Percentiles rank a stretch among this genome's conserved stretches.
These are phyloP conservation scores for Hypomontagnella submonticulosa DNA, from an alignment of 495 filamentous ascomycete species.

Conservation along the genomic window DNA sequence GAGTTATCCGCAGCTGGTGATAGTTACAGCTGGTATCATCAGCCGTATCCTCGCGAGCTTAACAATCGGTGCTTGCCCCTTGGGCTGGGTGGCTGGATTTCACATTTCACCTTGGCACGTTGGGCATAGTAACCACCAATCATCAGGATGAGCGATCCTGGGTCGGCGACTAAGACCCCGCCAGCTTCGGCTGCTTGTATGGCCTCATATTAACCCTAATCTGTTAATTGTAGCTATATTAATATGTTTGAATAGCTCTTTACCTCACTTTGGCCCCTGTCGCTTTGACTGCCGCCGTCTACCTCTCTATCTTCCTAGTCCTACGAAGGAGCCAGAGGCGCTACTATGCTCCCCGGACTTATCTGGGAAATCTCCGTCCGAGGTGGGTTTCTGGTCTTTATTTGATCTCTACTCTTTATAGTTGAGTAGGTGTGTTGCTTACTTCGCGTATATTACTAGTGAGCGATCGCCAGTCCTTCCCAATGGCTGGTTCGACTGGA, in stretches of 20 bases:
- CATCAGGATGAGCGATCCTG: constrained; percentile 44
- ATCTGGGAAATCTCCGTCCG: constrained; percentile 77
- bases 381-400: constrained; percentile 57
- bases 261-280: constrained; percentile 74
- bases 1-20: constrained; percentile 9
- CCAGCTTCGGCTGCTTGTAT: constrained; percentile 39
- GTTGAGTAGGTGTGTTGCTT: constrained; percentile 13
- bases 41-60: constrained; percentile 4
- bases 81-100: background rate
- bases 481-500: constrained; percentile 78
- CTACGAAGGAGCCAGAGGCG: constrained; percentile 77
- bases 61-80: background rate
- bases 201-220: background rate
- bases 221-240: constrained; percentile 1
- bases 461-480: constrained; percentile 76
- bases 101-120: constrained; percentile 1
- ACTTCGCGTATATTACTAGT: constrained; percentile 49
- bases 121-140: constrained; percentile 3
- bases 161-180: constrained; percentile 26
- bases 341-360: constrained; percentile 89
- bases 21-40: constrained; percentile 14
- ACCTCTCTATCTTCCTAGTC: constrained; percentile 78
- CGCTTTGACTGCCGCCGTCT: constrained; percentile 69
- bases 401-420: background rate
- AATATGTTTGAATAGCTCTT: constrained; percentile 34